Evolutionary conservation across 1,139 yeast genomes (phyloP), one percentile per base, ranked within the genome.

Genomic region (Taphrina betulina): DNA sequence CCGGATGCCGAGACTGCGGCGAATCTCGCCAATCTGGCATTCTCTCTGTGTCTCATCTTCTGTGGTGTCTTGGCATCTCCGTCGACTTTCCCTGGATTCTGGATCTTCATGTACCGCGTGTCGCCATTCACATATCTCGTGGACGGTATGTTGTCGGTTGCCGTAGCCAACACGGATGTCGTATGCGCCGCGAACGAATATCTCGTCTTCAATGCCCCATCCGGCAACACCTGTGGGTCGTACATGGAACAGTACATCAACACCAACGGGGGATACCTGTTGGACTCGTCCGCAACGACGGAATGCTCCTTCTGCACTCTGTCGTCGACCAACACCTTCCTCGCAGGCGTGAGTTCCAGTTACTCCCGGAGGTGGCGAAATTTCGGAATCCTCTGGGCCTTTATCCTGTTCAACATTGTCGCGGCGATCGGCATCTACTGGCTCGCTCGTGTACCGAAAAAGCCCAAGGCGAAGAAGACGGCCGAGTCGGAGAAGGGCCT

Each of bases 31-130:
- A 68, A 78, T 46, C 68, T 76, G 60, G 65, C 79, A 60, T 75
- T 78, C 62, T 73, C 80, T 17, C 68, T 75, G 65, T 66, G 72
- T 69, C 73, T 85, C 69, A 78, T 81, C 57, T 86, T 87, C 80
- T 83, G 92, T 72, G 95, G 95, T 78, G 94, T 85, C 42, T 72
- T 87, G 69, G 85, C 80, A 12, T 76, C 82, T 33, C 79, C 83
- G 28, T 67, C 71, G n/a, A 72, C 71, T 14, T 70, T 85, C 71
- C 81, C 81, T 2, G 63, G 72, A 16, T 72, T 79, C 73, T 76
- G 86, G 90, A 63, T 78, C 66, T 75, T 80, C 77, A 76, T 75
- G 78, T 71, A 83, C 73, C 75, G 88, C 67, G 75, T 73, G 52
- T 90, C 90, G 20, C 92, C 92, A 23, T 78, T 79, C 68, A 82